Evolutionary conservation across 2,329 filamentous ascomycete species (phyloP).

Genomic region (Fusarium sp.): DNA sequence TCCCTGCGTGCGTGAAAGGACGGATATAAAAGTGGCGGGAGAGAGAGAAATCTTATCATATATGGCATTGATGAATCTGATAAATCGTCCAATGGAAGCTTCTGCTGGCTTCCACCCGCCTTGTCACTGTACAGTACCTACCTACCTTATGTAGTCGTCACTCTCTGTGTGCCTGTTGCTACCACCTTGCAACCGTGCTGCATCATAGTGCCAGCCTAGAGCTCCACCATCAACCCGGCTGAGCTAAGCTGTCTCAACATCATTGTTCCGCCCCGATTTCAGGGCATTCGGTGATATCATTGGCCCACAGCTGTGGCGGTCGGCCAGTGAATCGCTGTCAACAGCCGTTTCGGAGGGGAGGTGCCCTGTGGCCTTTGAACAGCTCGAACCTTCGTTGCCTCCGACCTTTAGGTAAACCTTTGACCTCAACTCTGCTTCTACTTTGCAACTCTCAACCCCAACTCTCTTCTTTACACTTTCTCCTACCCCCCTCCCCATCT

Average conservation of each 20-base stretch:
- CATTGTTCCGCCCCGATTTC: constrained; percentile 51
- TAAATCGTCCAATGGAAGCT: constrained; percentile 33
- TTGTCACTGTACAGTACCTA: constrained; percentile 14
- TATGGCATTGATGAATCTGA: neutral
- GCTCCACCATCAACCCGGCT: constrained; percentile 36
- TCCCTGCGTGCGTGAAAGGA: constrained; percentile 17
- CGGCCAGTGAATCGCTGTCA: constrained; percentile 46
- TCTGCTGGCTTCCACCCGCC: constrained; percentile 41
- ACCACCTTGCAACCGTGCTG: constrained; percentile 34
- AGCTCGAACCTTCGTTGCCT: constrained; percentile 45
- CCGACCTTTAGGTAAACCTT: constrained; percentile 20
- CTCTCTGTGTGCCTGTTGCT: constrained; percentile 43
- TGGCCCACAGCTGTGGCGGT: constrained; percentile 47
- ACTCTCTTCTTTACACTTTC: constrained; percentile 19
- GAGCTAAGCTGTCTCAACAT: constrained; percentile 47
- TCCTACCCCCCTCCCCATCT: neutral
- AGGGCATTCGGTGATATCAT: constrained; percentile 49
- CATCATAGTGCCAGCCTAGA: constrained; percentile 43
- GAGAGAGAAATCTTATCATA: neutral
- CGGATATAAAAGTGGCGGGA: constrained; percentile 19
- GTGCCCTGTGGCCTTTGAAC: constrained; percentile 45
- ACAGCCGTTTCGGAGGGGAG: constrained; percentile 40
- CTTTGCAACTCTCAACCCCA: constrained; percentile 35
- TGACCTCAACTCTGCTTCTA: constrained; percentile 32
- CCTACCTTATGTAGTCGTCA: constrained; percentile 36